phyloP scores from a whole-genome alignment of 1,139 yeast genomes.

The Candida gigantensis region DNA sequence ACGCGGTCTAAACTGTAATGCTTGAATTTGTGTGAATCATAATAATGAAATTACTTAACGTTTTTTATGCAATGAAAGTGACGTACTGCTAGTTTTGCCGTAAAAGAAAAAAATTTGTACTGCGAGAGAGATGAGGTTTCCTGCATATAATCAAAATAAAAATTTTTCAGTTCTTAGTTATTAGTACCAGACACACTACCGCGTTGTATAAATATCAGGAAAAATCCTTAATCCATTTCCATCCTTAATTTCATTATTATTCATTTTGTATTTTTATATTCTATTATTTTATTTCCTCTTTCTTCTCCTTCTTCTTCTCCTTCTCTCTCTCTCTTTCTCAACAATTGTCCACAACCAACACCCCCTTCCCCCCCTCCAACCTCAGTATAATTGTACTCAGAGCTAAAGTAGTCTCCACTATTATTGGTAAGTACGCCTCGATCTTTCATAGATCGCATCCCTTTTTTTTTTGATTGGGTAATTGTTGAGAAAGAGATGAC shows the following conservation, averaged over 20 bases:
- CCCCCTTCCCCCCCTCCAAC: slow-evolving; percentile 13
- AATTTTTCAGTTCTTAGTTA: not conserved
- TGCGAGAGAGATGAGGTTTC: not conserved
- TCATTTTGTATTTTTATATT: no score
- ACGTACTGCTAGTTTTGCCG: slow-evolving; percentile 3
- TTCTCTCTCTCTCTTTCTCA: slow-evolving; percentile 23
- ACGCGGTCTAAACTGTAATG: no score
- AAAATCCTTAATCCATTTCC: not conserved
- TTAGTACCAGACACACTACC: not conserved
- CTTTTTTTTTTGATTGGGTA: slow-evolving; percentile 5
- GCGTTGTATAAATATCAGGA: not conserved
- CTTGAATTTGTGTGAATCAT: no score
- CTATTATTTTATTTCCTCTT: slow-evolving; percentile 15
- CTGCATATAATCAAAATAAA: not conserved
- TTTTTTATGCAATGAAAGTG: slow-evolving; percentile 8
- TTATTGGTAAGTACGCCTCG: slow-evolving; percentile 10
- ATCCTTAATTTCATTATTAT: slow-evolving; percentile 7
- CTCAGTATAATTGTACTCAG: slow-evolving; percentile 21
- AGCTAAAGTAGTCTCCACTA: slow-evolving; percentile 7
- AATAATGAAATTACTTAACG: no score
- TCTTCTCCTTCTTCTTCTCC: slow-evolving; percentile 14
- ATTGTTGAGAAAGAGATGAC: slow-evolving; percentile 17
- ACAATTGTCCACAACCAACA: slow-evolving; percentile 17
- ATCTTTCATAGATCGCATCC: not conserved
- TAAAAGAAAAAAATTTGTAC: not conserved